These are phyloP conservation scores for Limnanthes douglasii DNA, from an alignment of 345 rosid genomes.

Conservation along the genomic window DNA sequence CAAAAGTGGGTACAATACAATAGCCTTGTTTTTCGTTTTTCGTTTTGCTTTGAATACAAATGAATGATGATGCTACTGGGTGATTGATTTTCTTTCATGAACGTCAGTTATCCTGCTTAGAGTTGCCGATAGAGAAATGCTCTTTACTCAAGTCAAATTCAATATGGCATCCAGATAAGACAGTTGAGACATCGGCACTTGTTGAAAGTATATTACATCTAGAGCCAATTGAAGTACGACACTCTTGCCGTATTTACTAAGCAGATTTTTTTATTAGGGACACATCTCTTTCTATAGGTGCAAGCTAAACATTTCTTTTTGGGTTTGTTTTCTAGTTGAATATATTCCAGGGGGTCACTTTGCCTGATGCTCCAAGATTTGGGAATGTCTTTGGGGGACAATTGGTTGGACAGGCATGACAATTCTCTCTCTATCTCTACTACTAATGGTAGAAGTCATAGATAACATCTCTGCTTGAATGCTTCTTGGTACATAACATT, in stretches of 20 bases:
- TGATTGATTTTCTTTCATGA: too few species aligned
- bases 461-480: too few species aligned
- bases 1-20: slow-evolving; percentile 33
- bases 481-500: too few species aligned
- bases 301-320: too few species aligned
- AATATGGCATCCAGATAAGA: slow-evolving; percentile 75
- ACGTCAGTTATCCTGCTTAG: slow-evolving; percentile 63
- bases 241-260: neutral
- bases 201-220: slow-evolving; percentile 76
- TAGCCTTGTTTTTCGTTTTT: neutral
- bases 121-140: slow-evolving; percentile 52
- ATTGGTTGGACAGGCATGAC: slow-evolving; percentile 71
- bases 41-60: neutral
- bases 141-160: slow-evolving; percentile 56
- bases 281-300: slow-evolving; percentile 1
- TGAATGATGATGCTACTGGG: too few species aligned
- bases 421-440: slow-evolving; percentile 1
- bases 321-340: slow-evolving; percentile 40
- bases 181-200: slow-evolving; percentile 34
- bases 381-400: slow-evolving; percentile 98
- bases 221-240: slow-evolving; percentile 76
- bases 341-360: slow-evolving; percentile 71
- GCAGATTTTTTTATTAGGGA: too few species aligned
- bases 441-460: too few species aligned
- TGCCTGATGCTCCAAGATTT: slow-evolving; percentile 78